A percentile compares a stretch with the other conserved stretches of the same genome.
These are phyloP conservation scores for Coemansia sp. DNA, from an alignment of 192 early-diverging fungal species.

Conservation along the genomic window DNA sequence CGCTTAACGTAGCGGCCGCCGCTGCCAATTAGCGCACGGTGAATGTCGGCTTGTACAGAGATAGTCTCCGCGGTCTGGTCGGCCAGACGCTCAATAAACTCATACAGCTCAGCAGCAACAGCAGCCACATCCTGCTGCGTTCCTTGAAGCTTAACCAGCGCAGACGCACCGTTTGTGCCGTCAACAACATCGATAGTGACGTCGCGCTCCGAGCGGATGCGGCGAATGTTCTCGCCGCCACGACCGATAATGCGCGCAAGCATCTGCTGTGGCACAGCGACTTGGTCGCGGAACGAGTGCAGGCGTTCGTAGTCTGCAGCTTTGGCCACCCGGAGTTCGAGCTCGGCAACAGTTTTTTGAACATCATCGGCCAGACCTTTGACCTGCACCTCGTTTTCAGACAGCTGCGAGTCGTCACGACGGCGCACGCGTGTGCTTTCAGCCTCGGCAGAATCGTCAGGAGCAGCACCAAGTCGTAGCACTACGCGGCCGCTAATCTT, in stretches of 20 bases:
- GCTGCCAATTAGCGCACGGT: slow-evolving; percentile 69
- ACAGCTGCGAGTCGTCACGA: slow-evolving; percentile 49
- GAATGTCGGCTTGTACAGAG: slow-evolving; percentile 61
- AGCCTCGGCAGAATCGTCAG: slow-evolving; percentile 24
- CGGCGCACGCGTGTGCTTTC: slow-evolving; percentile 54
- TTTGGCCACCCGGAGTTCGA: slow-evolving; percentile 66
- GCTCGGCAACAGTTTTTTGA: slow-evolving; percentile 65
- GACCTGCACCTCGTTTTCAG: slow-evolving; percentile 72
- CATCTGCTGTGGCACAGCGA: slow-evolving; percentile 68
- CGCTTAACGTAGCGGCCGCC: slow-evolving; percentile 70
- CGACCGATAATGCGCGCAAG: slow-evolving; percentile 87
- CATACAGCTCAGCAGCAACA: slow-evolving; percentile 69
- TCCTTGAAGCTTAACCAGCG: slow-evolving; percentile 75
- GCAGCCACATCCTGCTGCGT: slow-evolving; percentile 71
- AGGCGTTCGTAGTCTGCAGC: slow-evolving; percentile 68
- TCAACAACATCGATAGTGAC: slow-evolving; percentile 67
- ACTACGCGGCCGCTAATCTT: slow-evolving; percentile 55
- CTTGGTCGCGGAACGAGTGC: slow-evolving; percentile 69
- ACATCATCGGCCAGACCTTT: slow-evolving; percentile 80
- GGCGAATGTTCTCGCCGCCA: slow-evolving; percentile 78
- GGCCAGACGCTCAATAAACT: slow-evolving; percentile 64
- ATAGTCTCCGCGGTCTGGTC: slow-evolving; percentile 63
- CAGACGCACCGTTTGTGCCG: slow-evolving; percentile 13
- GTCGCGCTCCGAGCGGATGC: slow-evolving; percentile 71
- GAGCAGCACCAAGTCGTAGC: slow-evolving; percentile 67